Base-by-base conservation (phyloP, 192 early-diverging fungal genomes). In the Linnemannia elongata region DNA sequence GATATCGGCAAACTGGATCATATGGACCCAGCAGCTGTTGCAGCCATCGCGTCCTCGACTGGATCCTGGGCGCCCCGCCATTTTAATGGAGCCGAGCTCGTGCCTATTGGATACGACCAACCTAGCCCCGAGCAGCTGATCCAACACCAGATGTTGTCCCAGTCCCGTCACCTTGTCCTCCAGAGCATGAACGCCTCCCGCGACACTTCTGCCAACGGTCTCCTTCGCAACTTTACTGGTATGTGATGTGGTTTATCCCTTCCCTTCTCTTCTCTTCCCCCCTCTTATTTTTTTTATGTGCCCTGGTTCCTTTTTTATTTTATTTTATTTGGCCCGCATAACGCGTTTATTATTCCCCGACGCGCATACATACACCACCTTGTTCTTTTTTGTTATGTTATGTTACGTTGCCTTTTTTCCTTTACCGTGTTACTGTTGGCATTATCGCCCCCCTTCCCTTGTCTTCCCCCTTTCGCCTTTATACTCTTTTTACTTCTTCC, bases 121-220 rank as follows among this genome's bases (percentile, higher is more conserved):
- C 78, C 52, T n/a, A 79, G 70, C n/a, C 84, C 84, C 52, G 84
- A 86, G 69, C 85, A 81, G 52, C 1, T 87, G 72, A 81, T 87
- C 57, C 85, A 87, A 38, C 85, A 87, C n/a, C 76, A 87, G 49
- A 87, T 87, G 85, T 54, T 78, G 39, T 76, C 44, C 24, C 85
- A 87, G 42, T 87, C 85, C 10, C 79, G 85, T 7, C 72, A 44
- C 57, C 69, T 81, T 20, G 35, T 87, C 20, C 71, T 87, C 70
- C 85, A 87, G 52, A 87, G 49, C 76, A 78, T 87, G 79, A 57
- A 79, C 36, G 39, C 55, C 24, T 57, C 71, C 35, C 76, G 77
- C n/a, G 78, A 74, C 30, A 24, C 30, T 7, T 36, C 72, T 10
- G 52, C 52, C 44, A 72, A 72, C 70, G 70, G 70, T 22, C 36